phyloP scores from a whole-genome alignment of 2,329 filamentous ascomycete species.

The Alternaria panax region DNA sequence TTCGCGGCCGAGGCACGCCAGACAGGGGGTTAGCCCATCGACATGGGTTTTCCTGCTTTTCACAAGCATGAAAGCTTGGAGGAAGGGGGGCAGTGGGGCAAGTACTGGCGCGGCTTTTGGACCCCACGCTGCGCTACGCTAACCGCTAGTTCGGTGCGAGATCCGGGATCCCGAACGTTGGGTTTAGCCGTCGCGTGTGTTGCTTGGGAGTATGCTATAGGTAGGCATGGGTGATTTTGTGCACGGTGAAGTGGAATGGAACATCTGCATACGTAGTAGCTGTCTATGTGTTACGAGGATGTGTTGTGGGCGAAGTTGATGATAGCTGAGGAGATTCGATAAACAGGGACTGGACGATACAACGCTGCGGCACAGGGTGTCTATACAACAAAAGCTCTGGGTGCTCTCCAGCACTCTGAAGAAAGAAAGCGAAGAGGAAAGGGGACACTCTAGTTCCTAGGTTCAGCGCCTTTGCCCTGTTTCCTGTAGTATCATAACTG shows the following conservation, averaged over 20 bases:
- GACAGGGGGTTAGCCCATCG: conserved; percentile 6
- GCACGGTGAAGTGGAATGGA: neutral
- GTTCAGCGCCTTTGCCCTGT: neutral
- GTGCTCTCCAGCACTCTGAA: neutral
- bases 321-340: neutral
- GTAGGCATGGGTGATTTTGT: neutral
- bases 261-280: neutral
- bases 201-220: neutral
- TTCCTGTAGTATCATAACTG: neutral
- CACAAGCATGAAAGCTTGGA: neutral
- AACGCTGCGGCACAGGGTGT: neutral
- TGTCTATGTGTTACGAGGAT: neutral
- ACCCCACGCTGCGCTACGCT: conserved; percentile 6
- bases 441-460: neutral
- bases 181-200: neutral
- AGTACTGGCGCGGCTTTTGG: conserved; percentile 5
- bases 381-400: neutral
- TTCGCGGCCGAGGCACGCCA: conserved; percentile 9
- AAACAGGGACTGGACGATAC: neutral
- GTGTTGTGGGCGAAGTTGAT: neutral
- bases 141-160: conserved; percentile 4
- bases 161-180: conserved; percentile 10
- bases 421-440: neutral
- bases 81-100: neutral
- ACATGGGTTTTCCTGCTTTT: neutral